These are phyloP conservation scores for Lumnitzera racemosa DNA, from an alignment of 345 rosid genomes.

Conservation along the genomic window DNA sequence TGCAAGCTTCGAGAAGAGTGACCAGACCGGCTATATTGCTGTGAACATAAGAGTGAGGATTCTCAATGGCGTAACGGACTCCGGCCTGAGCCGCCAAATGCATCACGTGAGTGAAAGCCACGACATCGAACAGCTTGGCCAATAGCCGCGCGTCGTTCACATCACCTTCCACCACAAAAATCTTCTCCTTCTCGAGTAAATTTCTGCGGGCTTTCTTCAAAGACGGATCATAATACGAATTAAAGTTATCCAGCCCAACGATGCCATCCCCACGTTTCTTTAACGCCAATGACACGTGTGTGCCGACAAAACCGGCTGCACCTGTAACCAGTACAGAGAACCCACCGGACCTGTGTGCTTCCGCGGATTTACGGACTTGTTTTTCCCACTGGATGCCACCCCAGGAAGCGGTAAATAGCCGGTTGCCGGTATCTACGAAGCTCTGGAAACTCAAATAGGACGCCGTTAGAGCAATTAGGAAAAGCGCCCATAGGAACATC, in stretches of 20 bases:
- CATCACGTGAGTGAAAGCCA: constrained; percentile 78
- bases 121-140: constrained; percentile 60
- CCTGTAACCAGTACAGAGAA: constrained; percentile 76
- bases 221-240: constrained; percentile 67
- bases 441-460: constrained; percentile 76
- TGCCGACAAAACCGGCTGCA: constrained; percentile 74
- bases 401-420: constrained; percentile 50
- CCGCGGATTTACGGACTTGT: constrained; percentile 54
- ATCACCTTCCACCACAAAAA: constrained; percentile 62
- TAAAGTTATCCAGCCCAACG: constrained; percentile 70
- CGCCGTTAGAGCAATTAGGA: constrained; percentile 82
- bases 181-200: constrained; percentile 29
- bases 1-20: constrained; percentile 57
- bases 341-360: constrained; percentile 58
- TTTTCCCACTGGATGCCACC: constrained; percentile 83
- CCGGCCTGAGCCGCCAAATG: constrained; percentile 94
- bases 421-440: constrained; percentile 70
- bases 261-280: constrained; percentile 77
- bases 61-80: constrained; percentile 70
- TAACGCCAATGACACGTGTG: constrained; percentile 57
- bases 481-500: constrained; percentile 87
- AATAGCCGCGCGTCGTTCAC: constrained; percentile 53
- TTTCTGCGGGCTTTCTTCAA: constrained; percentile 43
- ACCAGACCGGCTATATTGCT: constrained; percentile 74
- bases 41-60: constrained; percentile 64